Evolutionary conservation across 2,329 filamentous ascomycete genomes (phyloP), one percentile per base, ranked within the genome.

Genomic region (Aspergillus ochraceoroseus): DNA sequence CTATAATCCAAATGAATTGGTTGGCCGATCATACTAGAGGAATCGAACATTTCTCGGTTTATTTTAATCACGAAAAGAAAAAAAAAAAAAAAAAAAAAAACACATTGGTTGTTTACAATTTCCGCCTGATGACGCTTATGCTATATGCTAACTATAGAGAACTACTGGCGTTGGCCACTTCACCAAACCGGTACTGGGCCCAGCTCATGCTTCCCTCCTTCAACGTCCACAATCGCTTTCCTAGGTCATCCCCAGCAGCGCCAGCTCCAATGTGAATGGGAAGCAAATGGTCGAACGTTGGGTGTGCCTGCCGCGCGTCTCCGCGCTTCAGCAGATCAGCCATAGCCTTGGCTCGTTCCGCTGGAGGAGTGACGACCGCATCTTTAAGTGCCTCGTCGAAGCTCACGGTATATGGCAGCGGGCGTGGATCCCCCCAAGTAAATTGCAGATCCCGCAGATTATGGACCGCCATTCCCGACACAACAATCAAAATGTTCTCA

Each of bases 401-500:
- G 36, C 72, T 76, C 23, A 72, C 68, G 1, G 75, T 64, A 53
- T 82, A 82, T 7, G 78, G 74, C 52, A 79, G 47, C 0, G 76
- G 73, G 7, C 52, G 53, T 7, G 67, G 62, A 31, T 70, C 62
- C 5, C 68, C 70, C 49, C 69, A 67, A 9, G 65, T 60, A 52
- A 69, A 67, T 12, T 64, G 65, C 51, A 77, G 35, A 48, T 84
- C 77, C 1, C 76, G 70, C 23, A 85, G 66, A 51, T 85, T 85
- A 53, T 85, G 82, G 14, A 85, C 83, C 0, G 82, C 81, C 82
- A 87, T 87, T 7, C 84, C 84, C 0, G 82, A 82, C 15, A 76
- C 77, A 31, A 88, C 76, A 44, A 88, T 79, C 33, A 83, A 70
- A 36, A 87, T 72, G 12, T 77, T 77, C 38, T 85, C 75, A 11